These are phyloP conservation scores for Nakaseomyces glabratus DNA, from an alignment of 1,139 yeast species.

Conservation along the genomic window DNA sequence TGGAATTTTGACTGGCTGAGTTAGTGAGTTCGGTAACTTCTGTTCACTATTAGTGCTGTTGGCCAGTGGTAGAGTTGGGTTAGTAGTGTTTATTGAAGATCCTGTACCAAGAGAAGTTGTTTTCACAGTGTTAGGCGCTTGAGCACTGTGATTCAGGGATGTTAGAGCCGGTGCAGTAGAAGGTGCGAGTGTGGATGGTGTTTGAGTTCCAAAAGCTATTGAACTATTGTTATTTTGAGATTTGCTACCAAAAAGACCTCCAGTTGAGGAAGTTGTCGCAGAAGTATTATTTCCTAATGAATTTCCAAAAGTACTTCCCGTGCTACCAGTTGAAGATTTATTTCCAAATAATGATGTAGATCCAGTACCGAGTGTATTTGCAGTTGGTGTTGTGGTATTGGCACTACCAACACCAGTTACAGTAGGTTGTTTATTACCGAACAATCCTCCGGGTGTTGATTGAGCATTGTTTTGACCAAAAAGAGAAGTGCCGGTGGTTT, in stretches of 20 bases:
- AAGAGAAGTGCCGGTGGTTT: conserved; percentile 8
- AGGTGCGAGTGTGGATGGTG: too few species aligned
- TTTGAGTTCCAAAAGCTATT: too few species aligned
- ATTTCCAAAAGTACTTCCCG: too few species aligned
- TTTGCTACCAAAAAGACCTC: too few species aligned
- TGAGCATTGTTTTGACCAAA: conserved; percentile 13
- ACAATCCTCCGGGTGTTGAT: conserved; percentile 21
- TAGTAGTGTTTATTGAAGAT: too few species aligned
- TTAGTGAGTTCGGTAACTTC: conserved; percentile 23
- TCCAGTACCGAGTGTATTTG: conserved; percentile 13
- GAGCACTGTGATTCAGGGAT: too few species aligned
- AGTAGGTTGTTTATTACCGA: conserved; percentile 27
- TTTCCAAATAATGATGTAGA: conserved; percentile 23
- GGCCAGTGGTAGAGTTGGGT: background rate
- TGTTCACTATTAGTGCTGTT: conserved; percentile 3
- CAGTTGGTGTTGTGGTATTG: conserved; percentile 17
- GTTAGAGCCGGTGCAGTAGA: too few species aligned
- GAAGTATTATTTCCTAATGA: too few species aligned
- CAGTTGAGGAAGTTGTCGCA: too few species aligned
- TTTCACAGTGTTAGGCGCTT: too few species aligned
- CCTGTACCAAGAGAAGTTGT: too few species aligned
- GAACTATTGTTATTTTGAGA: too few species aligned
- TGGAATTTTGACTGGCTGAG: conserved; percentile 47
- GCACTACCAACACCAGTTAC: conserved; percentile 29
- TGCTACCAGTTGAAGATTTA: conserved; percentile 14